Evolutionary conservation across 129 eudicot genomes (phyloP).

Genomic region (Flaveria robusta): DNA sequence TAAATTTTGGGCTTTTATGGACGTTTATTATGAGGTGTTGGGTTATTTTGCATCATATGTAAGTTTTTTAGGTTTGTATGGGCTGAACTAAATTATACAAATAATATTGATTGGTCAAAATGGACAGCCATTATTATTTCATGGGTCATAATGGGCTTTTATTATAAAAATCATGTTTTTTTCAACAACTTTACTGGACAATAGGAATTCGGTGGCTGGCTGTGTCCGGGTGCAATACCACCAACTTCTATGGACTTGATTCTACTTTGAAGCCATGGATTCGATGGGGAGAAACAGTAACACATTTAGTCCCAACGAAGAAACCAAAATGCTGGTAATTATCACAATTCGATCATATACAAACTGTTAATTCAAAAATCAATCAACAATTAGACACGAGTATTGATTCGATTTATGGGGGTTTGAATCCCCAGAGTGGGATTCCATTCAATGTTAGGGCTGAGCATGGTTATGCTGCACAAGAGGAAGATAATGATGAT

Average conservation of each 20-base stretch:
- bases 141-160: too few species aligned
- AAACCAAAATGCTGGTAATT: conserved; percentile 15
- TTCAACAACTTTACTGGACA: too few species aligned
- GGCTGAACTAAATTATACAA: too few species aligned
- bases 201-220: too few species aligned
- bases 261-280: conserved; percentile 80
- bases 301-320: conserved; percentile 19
- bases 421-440: conserved; percentile 45
- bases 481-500: conserved; percentile 30
- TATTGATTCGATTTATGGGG: conserved; percentile 17
- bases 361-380: conserved; percentile 19
- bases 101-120: too few species aligned
- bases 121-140: too few species aligned
- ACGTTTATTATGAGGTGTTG: too few species aligned
- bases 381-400: conserved; percentile 14
- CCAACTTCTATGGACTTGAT: conserved; percentile 66
- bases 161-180: too few species aligned
- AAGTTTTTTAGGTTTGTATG: too few species aligned
- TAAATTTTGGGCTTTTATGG: too few species aligned
- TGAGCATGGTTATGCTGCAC: conserved; percentile 27
- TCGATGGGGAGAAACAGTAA: conserved; percentile 69
- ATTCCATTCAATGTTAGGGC: conserved; percentile 40
- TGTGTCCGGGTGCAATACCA: too few species aligned
- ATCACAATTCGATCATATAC: neutral
- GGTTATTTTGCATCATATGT: too few species aligned